Percentiles rank a stretch among this genome's conserved stretches.
These are phyloP conservation scores for Cadophora gregata DNA, from an alignment of 2,329 filamentous ascomycete species.

Conservation along the genomic window DNA sequence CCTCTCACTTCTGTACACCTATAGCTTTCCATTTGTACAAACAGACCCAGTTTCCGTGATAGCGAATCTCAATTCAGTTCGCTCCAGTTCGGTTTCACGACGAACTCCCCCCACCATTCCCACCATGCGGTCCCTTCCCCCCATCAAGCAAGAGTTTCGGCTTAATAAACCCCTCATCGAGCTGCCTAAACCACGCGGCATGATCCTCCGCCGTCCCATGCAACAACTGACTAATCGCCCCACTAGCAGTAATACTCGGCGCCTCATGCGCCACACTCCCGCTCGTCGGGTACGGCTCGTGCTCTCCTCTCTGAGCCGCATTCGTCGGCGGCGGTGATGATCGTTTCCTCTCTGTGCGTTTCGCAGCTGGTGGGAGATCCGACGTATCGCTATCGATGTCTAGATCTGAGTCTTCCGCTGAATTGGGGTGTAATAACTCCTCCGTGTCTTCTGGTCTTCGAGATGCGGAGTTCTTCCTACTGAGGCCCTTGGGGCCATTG, in stretches of 20 bases:
- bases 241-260: slow-evolving; percentile 67
- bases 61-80: neutral
- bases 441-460: slow-evolving; percentile 50
- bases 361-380: slow-evolving; percentile 67
- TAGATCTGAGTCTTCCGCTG: slow-evolving; percentile 56
- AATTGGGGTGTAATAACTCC: slow-evolving; percentile 56
- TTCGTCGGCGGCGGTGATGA: slow-evolving; percentile 15
- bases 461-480: slow-evolving; percentile 54
- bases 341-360: slow-evolving; percentile 37
- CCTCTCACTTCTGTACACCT: too few species aligned
- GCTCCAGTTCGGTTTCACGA: neutral
- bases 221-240: slow-evolving; percentile 79
- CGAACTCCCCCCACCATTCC: slow-evolving; percentile 5
- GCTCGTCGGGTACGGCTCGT: slow-evolving; percentile 42
- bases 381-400: slow-evolving; percentile 68
- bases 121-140: slow-evolving; percentile 41
- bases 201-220: slow-evolving; percentile 83
- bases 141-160: slow-evolving; percentile 86
- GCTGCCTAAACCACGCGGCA: slow-evolving; percentile 84
- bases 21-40: neutral
- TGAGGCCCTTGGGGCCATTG: slow-evolving; percentile 52
- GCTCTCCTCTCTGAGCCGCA: slow-evolving; percentile 26
- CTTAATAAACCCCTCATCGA: slow-evolving; percentile 97
- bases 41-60: too few species aligned
- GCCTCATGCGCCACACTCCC: slow-evolving; percentile 40